These are phyloP conservation scores for Begonia loranthoides DNA, from an alignment of 306 rosid genomes.

Conservation along the genomic window DNA sequence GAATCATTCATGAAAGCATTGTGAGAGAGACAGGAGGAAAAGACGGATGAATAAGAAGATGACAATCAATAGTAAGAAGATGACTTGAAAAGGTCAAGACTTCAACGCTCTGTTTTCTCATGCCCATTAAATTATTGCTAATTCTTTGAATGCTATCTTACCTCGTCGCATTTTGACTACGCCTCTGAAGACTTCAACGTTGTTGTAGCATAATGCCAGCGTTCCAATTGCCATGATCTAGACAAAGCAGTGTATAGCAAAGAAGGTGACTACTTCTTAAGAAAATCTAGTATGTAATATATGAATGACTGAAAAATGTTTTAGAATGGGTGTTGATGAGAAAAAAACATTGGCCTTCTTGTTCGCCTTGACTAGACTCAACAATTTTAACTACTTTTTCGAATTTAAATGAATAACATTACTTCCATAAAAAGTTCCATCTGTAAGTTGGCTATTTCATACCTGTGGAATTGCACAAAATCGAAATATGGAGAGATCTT, in stretches of 20 bases:
- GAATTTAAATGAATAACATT: too few species aligned
- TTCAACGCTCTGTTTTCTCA: too few species aligned
- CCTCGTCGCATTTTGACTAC: constrained; percentile 98
- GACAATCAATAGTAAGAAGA: too few species aligned
- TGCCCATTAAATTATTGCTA: too few species aligned
- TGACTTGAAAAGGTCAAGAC: too few species aligned
- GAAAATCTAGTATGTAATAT: neutral
- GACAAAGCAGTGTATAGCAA: constrained; percentile 7
- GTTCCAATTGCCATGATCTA: constrained; percentile 98
- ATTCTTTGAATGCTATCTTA: constrained; percentile 24
- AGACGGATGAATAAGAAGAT: too few species aligned
- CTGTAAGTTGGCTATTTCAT: constrained; percentile 10
- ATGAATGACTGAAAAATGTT: too few species aligned
- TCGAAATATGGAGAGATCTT: constrained; percentile 52
- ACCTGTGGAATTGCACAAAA: constrained; percentile 99
- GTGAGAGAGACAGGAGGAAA: too few species aligned
- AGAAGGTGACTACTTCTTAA: neutral
- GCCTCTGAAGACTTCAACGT: constrained; percentile 80
- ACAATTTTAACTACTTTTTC: too few species aligned
- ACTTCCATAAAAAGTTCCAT: neutral
- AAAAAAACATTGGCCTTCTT: neutral
- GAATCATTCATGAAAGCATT: too few species aligned
- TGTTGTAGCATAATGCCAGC: constrained; percentile 81
- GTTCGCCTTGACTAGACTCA: neutral
- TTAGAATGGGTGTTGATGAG: constrained; percentile 4